Base-by-base conservation (phyloP, 2,329 filamentous ascomycete genomes). In the Aspergillus persii region DNA sequence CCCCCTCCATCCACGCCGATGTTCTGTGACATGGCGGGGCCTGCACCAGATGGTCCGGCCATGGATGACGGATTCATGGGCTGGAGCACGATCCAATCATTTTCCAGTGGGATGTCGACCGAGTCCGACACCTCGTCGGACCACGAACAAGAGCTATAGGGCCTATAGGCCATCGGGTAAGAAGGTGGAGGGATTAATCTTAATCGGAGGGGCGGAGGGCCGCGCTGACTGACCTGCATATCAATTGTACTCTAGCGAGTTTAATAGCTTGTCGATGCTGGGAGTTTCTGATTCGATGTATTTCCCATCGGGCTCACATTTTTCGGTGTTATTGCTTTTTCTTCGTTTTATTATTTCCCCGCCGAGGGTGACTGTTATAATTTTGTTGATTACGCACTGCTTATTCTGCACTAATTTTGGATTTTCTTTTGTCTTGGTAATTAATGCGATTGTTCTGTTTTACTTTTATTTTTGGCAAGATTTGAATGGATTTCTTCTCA, bases 11-110 rank as follows among this genome's bases (percentile, higher is more conserved):
- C 54, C 51, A 62, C 68, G 54, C 56, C 68, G 52, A 52, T 74
- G 27, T 75, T 74, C 54, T 66, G 65, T 51, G 68, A 70, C 50
- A 61, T 67, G 57, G 61, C 64, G 47, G 69, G 64, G 29, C 57
- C 62, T 5, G 63, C 53, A 36, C 50, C 62, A 51, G 60, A 65
- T 30, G 65, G 62, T 54, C 57, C 62, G 11, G 53, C 66, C 41
- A 63, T 67, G 36, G 63, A 66, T 33, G 56, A 61, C 33, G 64
- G 60, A 12, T 60, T 62, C 30, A 52, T 66, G 39, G 65, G 59
- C 33, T 68, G 68, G 62, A 61, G 62, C 58, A 60, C 50, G 7
- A 31, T 63, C 31, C 57, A 58, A 31, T 57, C 61, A 12, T 58
- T 59, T 53, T 57, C 61, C 57, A 57, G 61, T 60, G 65, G 63